Conservation (phyloP, 176 grass and related monocot species). For the Triticum timopheevii region DNA sequence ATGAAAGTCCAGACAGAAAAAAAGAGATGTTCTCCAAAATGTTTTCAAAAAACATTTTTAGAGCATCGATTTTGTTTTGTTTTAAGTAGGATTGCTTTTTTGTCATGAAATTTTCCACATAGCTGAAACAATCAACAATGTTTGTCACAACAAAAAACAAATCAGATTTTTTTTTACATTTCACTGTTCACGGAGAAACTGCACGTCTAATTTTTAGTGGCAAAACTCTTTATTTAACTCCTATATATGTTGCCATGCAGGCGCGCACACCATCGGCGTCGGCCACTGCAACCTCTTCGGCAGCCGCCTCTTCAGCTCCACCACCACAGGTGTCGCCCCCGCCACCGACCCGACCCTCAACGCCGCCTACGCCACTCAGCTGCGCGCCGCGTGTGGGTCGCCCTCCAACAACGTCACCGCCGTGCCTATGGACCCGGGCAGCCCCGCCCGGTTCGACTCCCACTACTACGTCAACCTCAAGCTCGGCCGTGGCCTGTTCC, state of each 20-base stretch:
- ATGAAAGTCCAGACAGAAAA: too few relatives aligned
- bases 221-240: not conserved
- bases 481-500: slow-evolving; percentile 45
- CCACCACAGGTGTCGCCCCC: not conserved
- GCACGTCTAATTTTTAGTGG: not conserved
- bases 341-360: slow-evolving; percentile 37
- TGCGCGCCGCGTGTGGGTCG: not conserved
- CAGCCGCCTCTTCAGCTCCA: slow-evolving; percentile 52
- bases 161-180: too few relatives aligned
- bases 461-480: slow-evolving; percentile 69
- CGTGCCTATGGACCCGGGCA: slow-evolving; percentile 54
- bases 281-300: slow-evolving; percentile 76
- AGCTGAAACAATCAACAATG: too few relatives aligned
- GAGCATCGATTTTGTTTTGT: too few relatives aligned
- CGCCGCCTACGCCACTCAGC: slow-evolving; percentile 37
- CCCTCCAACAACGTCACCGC: slow-evolving; percentile 13
- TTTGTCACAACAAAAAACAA: too few relatives aligned
- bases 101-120: too few relatives aligned
- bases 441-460: slow-evolving; percentile 45
- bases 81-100: too few relatives aligned
- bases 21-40: too few relatives aligned
- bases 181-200: not conserved
- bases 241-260: slow-evolving; percentile 14
- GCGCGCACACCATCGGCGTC: slow-evolving; percentile 82
- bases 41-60: too few relatives aligned